A percentile compares a stretch with the other conserved stretches of the same genome.
These are phyloP conservation scores for Oenanthe javanica DNA, from an alignment of 140 eudicot species.

Conservation along the genomic window DNA sequence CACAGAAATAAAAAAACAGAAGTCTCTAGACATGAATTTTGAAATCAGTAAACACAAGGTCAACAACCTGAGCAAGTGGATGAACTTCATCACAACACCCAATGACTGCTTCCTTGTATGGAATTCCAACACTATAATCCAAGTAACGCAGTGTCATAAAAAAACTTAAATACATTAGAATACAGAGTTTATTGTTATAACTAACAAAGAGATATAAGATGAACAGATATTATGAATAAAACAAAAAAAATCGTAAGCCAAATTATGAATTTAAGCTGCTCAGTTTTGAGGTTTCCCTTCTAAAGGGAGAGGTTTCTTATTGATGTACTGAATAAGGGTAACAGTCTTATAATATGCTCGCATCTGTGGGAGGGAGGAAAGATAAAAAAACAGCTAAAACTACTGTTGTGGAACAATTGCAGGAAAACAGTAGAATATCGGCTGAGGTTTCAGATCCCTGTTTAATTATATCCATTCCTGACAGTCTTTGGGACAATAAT, in stretches of 20 bases:
- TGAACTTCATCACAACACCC: constrained; percentile 68
- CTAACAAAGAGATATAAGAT: neutral
- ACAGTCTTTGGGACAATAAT: neutral
- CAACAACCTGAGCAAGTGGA: constrained; percentile 78
- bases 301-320: neutral
- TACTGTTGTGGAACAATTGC: neutral
- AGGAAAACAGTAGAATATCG: neutral
- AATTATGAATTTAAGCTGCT: neutral
- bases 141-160: constrained; percentile 8
- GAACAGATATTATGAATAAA: neutral
- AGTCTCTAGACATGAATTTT: no score
- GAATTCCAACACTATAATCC: constrained; percentile 63
- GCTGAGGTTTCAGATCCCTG: neutral
- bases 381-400: neutral
- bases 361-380: neutral
- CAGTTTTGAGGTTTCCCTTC: neutral
- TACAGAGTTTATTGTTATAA: neutral
- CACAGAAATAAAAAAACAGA: neutral
- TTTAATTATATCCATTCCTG: neutral
- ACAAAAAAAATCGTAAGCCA: neutral
- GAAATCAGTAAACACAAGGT: constrained; percentile 14
- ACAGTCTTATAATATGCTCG: neutral
- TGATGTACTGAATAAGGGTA: neutral
- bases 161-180: neutral
- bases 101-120: constrained; percentile 83